Percentiles rank a stretch among this genome's conserved stretches.
Evolutionary conservation across 2,329 filamentous ascomycete species (phyloP).

Genomic region (Dothideomycetes sp.): DNA sequence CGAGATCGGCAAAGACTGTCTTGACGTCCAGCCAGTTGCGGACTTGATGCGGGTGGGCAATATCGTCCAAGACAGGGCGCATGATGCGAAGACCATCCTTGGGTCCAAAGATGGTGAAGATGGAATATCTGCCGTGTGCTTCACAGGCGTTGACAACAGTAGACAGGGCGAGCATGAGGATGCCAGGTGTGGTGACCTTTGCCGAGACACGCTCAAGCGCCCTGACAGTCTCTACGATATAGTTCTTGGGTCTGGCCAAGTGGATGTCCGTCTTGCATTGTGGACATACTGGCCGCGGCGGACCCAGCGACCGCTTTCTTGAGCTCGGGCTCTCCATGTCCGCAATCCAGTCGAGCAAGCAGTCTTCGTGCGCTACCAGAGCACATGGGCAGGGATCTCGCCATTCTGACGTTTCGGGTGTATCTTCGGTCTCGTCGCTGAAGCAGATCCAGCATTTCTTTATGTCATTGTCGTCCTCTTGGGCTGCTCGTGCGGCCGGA

Average conservation of each 20-base stretch:
- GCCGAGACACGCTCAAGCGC: slow-evolving; percentile 45
- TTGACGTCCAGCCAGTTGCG: not conserved
- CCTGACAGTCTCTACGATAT: slow-evolving; percentile 57
- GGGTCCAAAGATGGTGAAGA: slow-evolving; percentile 55
- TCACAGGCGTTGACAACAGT: slow-evolving; percentile 33
- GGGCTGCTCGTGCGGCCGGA: not conserved
- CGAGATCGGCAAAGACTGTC: slow-evolving; percentile 13
- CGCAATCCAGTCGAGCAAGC: slow-evolving; percentile 86
- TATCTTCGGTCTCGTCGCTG: slow-evolving; percentile 53
- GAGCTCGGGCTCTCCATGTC: slow-evolving; percentile 61
- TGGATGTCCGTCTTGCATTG: slow-evolving; percentile 78
- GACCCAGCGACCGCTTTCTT: slow-evolving; percentile 30
- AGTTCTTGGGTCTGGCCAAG: slow-evolving; percentile 63
- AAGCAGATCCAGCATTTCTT: slow-evolving; percentile 62
- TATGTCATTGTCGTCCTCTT: slow-evolving; percentile 22
- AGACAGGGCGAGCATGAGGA: slow-evolving; percentile 30
- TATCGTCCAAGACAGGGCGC: slow-evolving; percentile 25
- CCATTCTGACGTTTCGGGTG: slow-evolving; percentile 57
- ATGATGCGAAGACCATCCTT: slow-evolving; percentile 49
- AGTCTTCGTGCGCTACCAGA: slow-evolving; percentile 80
- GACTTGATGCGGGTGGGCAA: slow-evolving; percentile 18
- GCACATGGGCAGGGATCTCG: slow-evolving; percentile 84
- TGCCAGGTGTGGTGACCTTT: slow-evolving; percentile 52
- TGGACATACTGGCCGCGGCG: slow-evolving; percentile 65
- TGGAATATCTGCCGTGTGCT: slow-evolving; percentile 49